Evolutionary conservation across 345 rosid genomes (phyloP), one percentile per base, ranked within the genome.

Genomic region (Durio zibethinus): DNA sequence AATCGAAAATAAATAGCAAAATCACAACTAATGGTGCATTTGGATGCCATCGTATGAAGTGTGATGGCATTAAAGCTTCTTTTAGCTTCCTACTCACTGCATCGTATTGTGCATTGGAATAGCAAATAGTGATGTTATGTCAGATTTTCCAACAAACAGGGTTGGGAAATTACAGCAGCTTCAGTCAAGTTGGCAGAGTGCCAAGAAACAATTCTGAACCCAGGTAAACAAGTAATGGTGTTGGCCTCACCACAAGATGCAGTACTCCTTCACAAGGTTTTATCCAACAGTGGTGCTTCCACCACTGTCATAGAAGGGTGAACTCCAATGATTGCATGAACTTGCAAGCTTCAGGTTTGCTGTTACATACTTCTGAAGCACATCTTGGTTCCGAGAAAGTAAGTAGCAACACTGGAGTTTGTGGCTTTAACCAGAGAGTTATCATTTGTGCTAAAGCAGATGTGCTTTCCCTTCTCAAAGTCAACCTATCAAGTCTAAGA

Each of bases 151-250:
- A 21, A 74, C 20, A 63, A 78, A 84, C 84, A 93, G 97, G 92
- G 84, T 35, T 90, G 87, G 85, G 94, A 91, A 82, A 85, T 88
- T 65, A 75, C 86, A 38, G 89, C 91, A 78, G 97, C 92, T 65
- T 88, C 92, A n/a, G 87, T 85, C 56, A 92, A 91, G 87, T 78
- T 93, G 79, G 93, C 97, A 48, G 98, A 90, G 85, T 93, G 97
- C 80, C 97, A 91, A 86, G 97, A 93, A 48, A 92, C 98, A 52
- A 90, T 92, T 64, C 80, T 89, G 68, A 88, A 87, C 84, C 83
- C 92, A 27, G 88, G 94, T 71, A 96, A 85, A 75, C 97, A 96
- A 80, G 81, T 93, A 29, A 96, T 89, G 88, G 97, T 94, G 10
- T 77, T 90, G 77, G 86, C 89, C 57, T 79, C 91, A 29, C 90